Percentiles rank a stretch among this genome's conserved stretches.
Conservation (phyloP, 345 rosid species). For the Sisymbrium altissimum region DNA sequence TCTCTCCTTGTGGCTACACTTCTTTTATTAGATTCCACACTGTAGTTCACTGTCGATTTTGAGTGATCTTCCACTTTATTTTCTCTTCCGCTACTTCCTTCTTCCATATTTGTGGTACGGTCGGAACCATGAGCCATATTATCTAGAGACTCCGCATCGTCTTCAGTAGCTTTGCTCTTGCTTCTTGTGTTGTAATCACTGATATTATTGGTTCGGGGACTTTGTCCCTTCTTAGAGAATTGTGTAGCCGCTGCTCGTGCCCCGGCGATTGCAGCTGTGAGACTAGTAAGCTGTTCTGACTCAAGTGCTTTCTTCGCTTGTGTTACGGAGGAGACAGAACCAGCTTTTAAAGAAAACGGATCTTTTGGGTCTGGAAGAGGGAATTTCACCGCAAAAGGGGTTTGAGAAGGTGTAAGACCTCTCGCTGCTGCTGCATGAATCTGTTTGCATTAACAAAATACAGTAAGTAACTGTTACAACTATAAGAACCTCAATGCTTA, state of each 20-base stretch:
- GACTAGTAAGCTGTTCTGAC: conserved; percentile 48
- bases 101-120: background rate
- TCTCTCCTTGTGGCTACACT: conserved; percentile 15
- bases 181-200: conserved; percentile 23
- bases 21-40: background rate
- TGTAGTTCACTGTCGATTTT: background rate
- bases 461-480: background rate
- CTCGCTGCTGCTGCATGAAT: conserved; percentile 68
- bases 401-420: conserved; percentile 59
- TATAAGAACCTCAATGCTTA: too few species aligned
- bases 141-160: conserved; percentile 19
- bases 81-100: conserved; percentile 5
- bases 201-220: conserved; percentile 1
- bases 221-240: conserved; percentile 54
- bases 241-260: conserved; percentile 86
- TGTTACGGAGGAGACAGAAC: conserved; percentile 41
- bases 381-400: conserved; percentile 59
- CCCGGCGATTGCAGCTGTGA: conserved; percentile 72
- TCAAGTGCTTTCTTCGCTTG: conserved; percentile 34
- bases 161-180: conserved; percentile 25
- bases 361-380: conserved; percentile 69
- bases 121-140: conserved; percentile 25
- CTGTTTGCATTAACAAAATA: conserved; percentile 32
- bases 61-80: conserved; percentile 10
- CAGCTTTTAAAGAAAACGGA: conserved; percentile 74